Base-by-base conservation (phyloP, 2,329 filamentous ascomycete species). In the Fusarium nisikadoi region DNA sequence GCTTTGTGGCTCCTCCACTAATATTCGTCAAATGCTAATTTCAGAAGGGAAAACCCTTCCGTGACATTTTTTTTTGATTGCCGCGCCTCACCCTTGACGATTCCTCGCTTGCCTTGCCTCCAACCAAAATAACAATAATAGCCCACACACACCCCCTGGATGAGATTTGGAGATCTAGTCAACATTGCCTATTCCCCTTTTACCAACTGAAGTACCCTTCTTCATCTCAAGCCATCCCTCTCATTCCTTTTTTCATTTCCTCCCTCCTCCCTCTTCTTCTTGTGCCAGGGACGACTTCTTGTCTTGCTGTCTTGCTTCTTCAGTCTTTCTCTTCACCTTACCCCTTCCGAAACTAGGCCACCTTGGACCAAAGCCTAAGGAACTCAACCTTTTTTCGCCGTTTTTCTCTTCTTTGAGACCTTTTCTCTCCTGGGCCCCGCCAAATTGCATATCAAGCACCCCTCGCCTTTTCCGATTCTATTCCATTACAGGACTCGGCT, bases 381-480 rank as follows among this genome's bases (percentile, higher is more conserved):
- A 67, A 46, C 42, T 36, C 20, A 59, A 41, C 62, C 29, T 67
- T 73, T 68, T 67, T 56, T 58, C 65, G 60, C 54, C 52, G 62
- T 68, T 72, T 73, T 81, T 75, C 84, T 85, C 75, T 58, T 74
- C 71, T 67, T 63, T 61, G 62, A 74, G 76, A 50, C 65, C 46
- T 55, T 76, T 68, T 71, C 70, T 76, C 68, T 65, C 62, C 70
- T 68, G 59, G 60, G 61, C 78, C 78, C 79, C 78, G 77, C 72
- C 77, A 79, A 69, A 80, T 81, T 81, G 79, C 80, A 81, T 82
- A 81, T 75, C 65, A 73, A 63, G 62, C 71, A 61, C 70, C 76
- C 75, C 75, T 78, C 77, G 73, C 77, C 75, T 75, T 75, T 72
- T 59, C 59, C 57, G 66, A 68, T 71, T 66, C 71, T 68, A 76